Percentiles rank a stretch among this genome's conserved stretches.
These are phyloP conservation scores for Phytophthora boehmeriae DNA, from an alignment of 352 stramenopile species.

Conservation along the genomic window DNA sequence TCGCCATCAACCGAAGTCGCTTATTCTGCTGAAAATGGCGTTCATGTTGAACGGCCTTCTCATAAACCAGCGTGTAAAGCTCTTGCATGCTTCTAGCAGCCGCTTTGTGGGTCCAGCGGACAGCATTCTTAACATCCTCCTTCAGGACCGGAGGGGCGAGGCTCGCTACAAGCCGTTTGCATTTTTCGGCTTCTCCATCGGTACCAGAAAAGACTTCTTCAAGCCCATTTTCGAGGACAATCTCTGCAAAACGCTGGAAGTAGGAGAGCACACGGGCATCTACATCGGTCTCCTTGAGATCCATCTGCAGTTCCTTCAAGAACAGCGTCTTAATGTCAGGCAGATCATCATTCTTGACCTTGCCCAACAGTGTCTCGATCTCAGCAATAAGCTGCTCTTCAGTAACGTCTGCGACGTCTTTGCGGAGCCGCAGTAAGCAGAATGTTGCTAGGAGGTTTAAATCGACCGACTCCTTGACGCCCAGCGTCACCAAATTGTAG, in stretches of 20 bases:
- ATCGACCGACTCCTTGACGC: neutral
- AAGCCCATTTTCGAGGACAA: neutral
- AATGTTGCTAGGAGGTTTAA: neutral
- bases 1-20: neutral
- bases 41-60: neutral
- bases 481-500: neutral
- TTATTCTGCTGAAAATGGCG: conserved; percentile 10
- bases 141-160: neutral
- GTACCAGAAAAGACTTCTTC: neutral
- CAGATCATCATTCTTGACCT: neutral
- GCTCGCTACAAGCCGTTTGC: neutral
- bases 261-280: neutral
- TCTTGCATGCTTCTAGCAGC: neutral
- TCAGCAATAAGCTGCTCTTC: neutral
- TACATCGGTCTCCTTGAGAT: neutral
- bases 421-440: neutral
- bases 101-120: neutral
- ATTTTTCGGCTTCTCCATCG: neutral
- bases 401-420: neutral
- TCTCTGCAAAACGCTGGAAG: neutral
- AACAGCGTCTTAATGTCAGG: neutral
- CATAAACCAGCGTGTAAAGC: neutral
- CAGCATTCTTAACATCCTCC: neutral
- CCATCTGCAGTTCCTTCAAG: neutral
- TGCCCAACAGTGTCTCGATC: neutral